Conservation (phyloP, 768 basidiomycete species). For the Termitomyces sp. region DNA sequence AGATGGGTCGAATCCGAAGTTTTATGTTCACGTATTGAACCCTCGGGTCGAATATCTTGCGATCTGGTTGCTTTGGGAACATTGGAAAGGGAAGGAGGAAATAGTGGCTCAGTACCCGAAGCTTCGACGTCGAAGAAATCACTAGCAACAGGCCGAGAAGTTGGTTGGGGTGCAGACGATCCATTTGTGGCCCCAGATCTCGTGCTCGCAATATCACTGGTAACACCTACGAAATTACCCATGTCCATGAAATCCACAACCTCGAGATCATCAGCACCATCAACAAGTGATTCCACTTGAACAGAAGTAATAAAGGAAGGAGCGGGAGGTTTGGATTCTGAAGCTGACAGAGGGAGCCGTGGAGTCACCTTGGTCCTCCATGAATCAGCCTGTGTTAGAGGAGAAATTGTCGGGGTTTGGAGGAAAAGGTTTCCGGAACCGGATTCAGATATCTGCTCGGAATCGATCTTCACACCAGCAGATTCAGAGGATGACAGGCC, state of each 20-base stretch:
- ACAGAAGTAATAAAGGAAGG: slow-evolving; percentile 32
- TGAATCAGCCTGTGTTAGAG: slow-evolving; percentile 47
- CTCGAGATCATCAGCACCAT: slow-evolving; percentile 58
- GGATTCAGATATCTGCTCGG: not conserved
- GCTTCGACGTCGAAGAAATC: slow-evolving; percentile 66
- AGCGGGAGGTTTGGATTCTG: slow-evolving; percentile 16
- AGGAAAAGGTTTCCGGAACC: slow-evolving; percentile 18
- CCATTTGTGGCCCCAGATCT: slow-evolving; percentile 21
- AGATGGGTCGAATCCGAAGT: not conserved
- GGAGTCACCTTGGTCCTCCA: slow-evolving; percentile 54
- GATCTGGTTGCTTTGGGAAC: slow-evolving; percentile 32
- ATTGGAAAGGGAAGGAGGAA: slow-evolving; percentile 31
- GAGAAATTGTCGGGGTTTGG: slow-evolving; percentile 23
- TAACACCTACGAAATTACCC: slow-evolving; percentile 59
- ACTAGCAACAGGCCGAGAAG: slow-evolving; percentile 54
- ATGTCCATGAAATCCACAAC: slow-evolving; percentile 81
- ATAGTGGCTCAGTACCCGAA: slow-evolving; percentile 8
- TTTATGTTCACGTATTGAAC: not conserved
- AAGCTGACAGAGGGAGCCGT: not conserved
- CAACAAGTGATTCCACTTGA: slow-evolving; percentile 41
- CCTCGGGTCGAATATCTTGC: slow-evolving; percentile 3
- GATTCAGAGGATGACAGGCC: slow-evolving; percentile 25
- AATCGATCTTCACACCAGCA: not conserved
- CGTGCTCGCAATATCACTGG: slow-evolving; percentile 22
- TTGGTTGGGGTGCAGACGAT: slow-evolving; percentile 17